Conservation (phyloP, 306 rosid genomes). For the Potentilla sterilis region DNA sequence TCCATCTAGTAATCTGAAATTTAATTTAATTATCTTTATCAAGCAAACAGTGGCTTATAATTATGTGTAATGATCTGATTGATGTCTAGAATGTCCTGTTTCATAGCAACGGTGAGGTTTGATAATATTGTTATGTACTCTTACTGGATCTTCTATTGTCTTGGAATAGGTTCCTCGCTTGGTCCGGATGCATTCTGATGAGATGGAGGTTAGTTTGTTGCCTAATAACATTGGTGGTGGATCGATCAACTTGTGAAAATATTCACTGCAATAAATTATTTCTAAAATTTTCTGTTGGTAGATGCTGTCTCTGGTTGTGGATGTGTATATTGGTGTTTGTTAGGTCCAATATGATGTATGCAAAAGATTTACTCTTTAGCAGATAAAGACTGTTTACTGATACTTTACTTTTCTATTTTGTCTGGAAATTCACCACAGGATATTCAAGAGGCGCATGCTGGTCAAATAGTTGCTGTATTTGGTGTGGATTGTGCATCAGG, state of each 20-base stretch:
- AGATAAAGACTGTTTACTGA: conserved; percentile 5
- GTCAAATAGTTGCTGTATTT: conserved; percentile 97
- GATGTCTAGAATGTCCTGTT: background rate
- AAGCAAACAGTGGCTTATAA: background rate
- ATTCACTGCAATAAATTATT: background rate
- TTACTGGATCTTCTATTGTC: conserved; percentile 23
- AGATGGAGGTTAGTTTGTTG: conserved; percentile 80
- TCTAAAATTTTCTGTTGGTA: conserved; percentile 1
- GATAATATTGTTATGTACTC: background rate
- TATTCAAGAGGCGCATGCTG: conserved; percentile 97
- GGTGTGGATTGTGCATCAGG: conserved; percentile 99
- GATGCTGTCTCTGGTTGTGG: background rate
- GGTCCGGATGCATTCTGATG: conserved; percentile 95
- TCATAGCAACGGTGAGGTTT: conserved; percentile 5
- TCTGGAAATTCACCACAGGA: conserved; percentile 52
- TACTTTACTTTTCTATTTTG: background rate
- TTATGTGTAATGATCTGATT: background rate
- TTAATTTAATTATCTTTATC: background rate
- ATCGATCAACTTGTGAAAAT: conserved; percentile 1
- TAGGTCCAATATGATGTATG: background rate
- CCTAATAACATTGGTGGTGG: conserved; percentile 6
- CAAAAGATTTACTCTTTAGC: background rate
- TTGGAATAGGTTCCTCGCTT: conserved; percentile 87
- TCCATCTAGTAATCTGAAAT: background rate
- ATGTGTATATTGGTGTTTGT: background rate